These are phyloP conservation scores for Apodospora peruviana DNA, from an alignment of 495 filamentous ascomycete species.

Conservation along the genomic window DNA sequence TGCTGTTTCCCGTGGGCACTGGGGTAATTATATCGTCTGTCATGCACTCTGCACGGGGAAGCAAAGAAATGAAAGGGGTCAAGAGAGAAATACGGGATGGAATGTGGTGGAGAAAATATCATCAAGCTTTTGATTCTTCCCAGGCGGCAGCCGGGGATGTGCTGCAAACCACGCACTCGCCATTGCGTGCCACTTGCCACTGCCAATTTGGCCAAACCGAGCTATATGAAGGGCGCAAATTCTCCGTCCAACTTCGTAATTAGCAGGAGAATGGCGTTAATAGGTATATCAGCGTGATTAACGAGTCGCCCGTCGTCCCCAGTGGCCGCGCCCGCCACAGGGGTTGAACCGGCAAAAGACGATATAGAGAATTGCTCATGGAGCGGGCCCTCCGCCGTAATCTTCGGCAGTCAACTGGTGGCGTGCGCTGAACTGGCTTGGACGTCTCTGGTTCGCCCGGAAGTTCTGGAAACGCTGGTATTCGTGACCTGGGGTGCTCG, in stretches of 20 bases:
- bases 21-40: no score
- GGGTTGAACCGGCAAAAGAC: constrained; percentile 7
- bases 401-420: constrained; percentile 17
- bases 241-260: neutral
- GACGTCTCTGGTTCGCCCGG: constrained; percentile 10
- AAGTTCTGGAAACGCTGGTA: constrained; percentile 8
- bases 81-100: neutral
- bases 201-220: neutral
- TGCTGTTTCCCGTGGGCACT: no score
- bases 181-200: neutral
- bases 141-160: no score
- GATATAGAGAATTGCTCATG: constrained; percentile 3
- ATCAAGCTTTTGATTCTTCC: no score
- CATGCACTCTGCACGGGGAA: no score
- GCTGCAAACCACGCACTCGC: no score
- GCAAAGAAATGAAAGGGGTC: no score
- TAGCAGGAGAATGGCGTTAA: constrained; percentile 7
- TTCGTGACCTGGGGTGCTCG: neutral
- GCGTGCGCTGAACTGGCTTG: neutral
- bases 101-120: neutral
- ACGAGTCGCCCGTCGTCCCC: constrained; percentile 1
- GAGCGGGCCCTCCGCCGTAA: constrained; percentile 8
- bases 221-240: neutral
- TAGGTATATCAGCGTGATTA: constrained; percentile 4
- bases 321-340: neutral